Evolutionary conservation across 371 early-diverging fungal species (phyloP).

Genomic region (Mucor lusitanicus): DNA sequence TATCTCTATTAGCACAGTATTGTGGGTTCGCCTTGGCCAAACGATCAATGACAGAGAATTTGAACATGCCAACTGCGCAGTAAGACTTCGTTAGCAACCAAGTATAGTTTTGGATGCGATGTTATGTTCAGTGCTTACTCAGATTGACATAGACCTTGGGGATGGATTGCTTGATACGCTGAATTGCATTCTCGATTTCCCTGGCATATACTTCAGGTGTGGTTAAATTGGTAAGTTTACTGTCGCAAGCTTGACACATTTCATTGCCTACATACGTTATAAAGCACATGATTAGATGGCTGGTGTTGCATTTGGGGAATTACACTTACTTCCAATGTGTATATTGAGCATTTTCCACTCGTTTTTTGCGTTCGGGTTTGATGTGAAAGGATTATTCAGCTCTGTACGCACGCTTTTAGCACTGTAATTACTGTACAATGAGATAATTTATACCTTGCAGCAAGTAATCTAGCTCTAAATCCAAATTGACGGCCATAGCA

Average conservation of each 20-base stretch:
- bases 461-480: constrained; percentile 30
- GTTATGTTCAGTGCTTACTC: neutral
- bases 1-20: neutral
- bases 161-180: neutral
- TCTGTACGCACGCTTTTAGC: neutral
- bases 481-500: constrained; percentile 29
- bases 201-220: neutral
- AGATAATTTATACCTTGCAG: constrained; percentile 15
- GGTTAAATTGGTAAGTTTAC: neutral
- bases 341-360: neutral
- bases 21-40: neutral
- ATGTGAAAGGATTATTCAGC: neutral
- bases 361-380: neutral
- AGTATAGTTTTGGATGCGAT: neutral
- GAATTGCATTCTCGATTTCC: neutral
- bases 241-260: neutral
- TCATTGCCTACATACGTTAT: neutral
- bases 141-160: neutral
- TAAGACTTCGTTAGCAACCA: neutral
- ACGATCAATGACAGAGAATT: neutral
- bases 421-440: neutral
- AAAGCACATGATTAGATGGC: neutral
- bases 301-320: too few species aligned
- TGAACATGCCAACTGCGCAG: neutral
- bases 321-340: neutral